Conservation (phyloP, 2,329 filamentous ascomycete genomes). For the Zarea fungicola region DNA sequence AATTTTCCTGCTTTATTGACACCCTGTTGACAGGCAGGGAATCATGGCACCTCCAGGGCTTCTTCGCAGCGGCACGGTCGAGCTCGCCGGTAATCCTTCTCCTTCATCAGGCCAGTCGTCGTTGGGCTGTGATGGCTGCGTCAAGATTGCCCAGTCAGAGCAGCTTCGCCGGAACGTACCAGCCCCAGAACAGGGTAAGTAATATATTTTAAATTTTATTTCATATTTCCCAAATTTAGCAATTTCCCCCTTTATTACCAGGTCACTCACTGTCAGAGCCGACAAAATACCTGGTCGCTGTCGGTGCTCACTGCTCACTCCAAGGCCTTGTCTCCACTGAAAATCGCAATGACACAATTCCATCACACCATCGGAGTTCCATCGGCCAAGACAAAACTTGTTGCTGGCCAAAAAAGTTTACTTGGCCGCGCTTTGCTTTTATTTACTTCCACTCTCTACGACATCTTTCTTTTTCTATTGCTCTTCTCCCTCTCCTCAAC, state of each 20-base stretch:
- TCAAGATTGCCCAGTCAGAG: slow-evolving; percentile 9
- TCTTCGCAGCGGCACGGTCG: background rate
- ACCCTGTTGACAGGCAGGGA: too few species aligned
- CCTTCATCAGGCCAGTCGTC: background rate
- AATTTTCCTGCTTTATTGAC: too few species aligned
- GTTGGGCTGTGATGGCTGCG: slow-evolving; percentile 8
- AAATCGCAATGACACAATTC: slow-evolving; percentile 13
- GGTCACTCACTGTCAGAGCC: background rate
- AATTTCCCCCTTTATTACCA: background rate
- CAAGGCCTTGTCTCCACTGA: slow-evolving; percentile 1
- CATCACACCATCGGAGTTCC: slow-evolving; percentile 10
- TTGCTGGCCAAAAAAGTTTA: background rate
- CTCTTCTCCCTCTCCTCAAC: background rate
- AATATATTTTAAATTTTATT: background rate
- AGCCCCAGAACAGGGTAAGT: background rate
- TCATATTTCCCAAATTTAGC: background rate
- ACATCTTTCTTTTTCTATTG: background rate
- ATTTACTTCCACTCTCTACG: background rate
- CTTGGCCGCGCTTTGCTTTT: background rate
- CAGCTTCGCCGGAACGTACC: background rate
- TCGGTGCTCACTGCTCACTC: too few species aligned
- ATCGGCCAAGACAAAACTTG: slow-evolving; percentile 6
- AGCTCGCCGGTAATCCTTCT: background rate
- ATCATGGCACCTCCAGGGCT: slow-evolving; percentile 5
- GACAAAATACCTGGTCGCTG: too few species aligned